Percentiles rank a stretch among this genome's conserved stretches.
These are phyloP conservation scores for Eucalyptus rudis DNA, from an alignment of 345 rosid genomes.

Conservation along the genomic window DNA sequence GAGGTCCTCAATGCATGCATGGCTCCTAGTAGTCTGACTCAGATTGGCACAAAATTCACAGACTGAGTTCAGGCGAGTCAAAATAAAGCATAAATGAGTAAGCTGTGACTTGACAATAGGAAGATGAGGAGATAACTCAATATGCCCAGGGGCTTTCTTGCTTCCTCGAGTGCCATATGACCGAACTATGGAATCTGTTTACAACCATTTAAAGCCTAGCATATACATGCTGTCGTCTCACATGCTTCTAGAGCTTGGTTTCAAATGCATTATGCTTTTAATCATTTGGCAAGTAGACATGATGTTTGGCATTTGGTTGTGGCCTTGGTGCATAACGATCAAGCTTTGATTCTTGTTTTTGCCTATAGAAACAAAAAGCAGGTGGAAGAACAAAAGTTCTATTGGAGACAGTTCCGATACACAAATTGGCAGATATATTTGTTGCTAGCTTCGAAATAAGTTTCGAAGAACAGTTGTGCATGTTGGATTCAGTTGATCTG, in stretches of 20 bases:
- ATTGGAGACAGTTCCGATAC: conserved; percentile 92
- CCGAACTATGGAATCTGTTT: neutral
- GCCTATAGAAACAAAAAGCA: conserved; percentile 79
- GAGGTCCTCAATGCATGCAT: neutral
- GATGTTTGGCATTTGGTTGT: neutral
- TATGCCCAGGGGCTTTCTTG: neutral
- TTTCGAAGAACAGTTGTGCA: conserved; percentile 90
- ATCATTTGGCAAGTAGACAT: neutral
- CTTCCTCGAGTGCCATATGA: neutral
- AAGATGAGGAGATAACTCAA: neutral
- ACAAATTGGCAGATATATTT: conserved; percentile 97
- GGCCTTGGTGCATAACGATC: neutral
- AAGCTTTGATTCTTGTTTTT: neutral
- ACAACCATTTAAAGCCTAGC: neutral
- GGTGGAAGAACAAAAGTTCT: conserved; percentile 93
- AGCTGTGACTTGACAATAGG: neutral
- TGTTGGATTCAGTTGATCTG: conserved; percentile 92
- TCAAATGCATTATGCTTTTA: neutral
- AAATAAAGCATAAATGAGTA: neutral
- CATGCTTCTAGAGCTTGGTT: neutral
- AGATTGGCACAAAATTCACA: neutral
- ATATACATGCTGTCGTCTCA: neutral
- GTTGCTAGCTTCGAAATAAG: conserved; percentile 99
- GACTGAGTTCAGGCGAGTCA: neutral
- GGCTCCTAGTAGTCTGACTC: neutral